phyloP scores from a whole-genome alignment of 305 asterid species.

The Fraxinus sp. region DNA sequence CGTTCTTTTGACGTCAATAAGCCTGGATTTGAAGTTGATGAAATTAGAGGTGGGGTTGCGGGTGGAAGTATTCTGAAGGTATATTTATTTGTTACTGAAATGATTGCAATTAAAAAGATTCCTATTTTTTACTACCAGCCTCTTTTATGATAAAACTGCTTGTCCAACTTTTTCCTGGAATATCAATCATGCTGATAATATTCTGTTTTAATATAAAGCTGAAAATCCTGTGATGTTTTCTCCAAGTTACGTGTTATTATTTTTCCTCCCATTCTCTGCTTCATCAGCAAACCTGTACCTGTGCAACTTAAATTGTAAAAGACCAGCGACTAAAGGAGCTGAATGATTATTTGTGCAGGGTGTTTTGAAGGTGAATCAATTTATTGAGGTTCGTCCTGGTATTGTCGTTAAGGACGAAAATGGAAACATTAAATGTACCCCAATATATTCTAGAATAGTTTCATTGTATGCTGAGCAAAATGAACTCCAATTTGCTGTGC shows the following conservation, averaged over 20 bases:
- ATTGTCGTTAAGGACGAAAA: constrained; percentile 90
- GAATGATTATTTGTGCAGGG: constrained; percentile 54
- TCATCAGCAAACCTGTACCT: not conserved
- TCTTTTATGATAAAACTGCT: not conserved
- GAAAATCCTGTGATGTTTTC: constrained; percentile 9
- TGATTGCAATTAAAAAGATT: not conserved
- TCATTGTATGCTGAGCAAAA: constrained; percentile 88
- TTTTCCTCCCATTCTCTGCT: not conserved
- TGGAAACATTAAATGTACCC: constrained; percentile 84
- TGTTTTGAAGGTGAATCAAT: constrained; percentile 83
- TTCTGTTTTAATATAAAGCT: not conserved
- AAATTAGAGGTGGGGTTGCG: constrained; percentile 94
- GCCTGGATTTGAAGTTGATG: constrained; percentile 98
- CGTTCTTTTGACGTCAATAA: constrained; percentile 95
- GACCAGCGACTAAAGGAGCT: constrained; percentile 1
- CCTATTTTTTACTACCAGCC: not conserved
- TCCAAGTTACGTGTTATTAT: not conserved
- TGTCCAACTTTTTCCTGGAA: not conserved
- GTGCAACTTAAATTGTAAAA: constrained; percentile 4
- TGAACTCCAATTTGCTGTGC: constrained; percentile 91
- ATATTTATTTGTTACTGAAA: not conserved
- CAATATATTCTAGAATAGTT: constrained; percentile 87
- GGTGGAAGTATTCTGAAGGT: constrained; percentile 98
- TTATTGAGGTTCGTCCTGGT: constrained; percentile 91
- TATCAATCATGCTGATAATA: not conserved